Base-by-base conservation (phyloP, 78 protist genomes). In the Capsaspora owczarzaki region DNA sequence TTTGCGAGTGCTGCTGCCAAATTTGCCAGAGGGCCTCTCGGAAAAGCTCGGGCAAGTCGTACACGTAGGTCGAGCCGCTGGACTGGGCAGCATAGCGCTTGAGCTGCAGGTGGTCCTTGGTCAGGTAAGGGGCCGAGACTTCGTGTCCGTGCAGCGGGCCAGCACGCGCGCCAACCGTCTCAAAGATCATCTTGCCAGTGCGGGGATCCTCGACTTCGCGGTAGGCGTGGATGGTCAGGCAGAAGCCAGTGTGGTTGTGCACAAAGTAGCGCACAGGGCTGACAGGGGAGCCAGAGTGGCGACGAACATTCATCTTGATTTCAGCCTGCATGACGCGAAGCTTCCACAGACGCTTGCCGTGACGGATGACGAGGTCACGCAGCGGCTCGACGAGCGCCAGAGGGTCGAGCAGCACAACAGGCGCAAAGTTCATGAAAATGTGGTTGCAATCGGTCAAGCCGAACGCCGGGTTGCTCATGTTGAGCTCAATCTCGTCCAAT, bases 1-100 rank as follows among this genome's bases (percentile, higher is more conserved):
- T 29, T 10, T 14, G 4, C 33, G 20, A 31, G 49, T 40, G 12
- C 74, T 16, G 40, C 27, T 35, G 27, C 74, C 74, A 68, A 23
- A 43, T 43, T 33, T 33, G 74, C 27, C 35, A n/a, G 25, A 68
- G 74, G n/a, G 37, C 74, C 20, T 33, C 40, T 44, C 92, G 91
- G 66, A 96, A 74, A 56, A 96, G 87, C 37, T 78, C 91, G 44
- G 91, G 91, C 84, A 79, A 94, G 88, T 96, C 99, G 85, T 95
- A 92, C 47, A 85, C 89, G 74, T 96, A 96, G 42, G 91, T 80
- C 0, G 98, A 92, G 46, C 86, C 96, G 29, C 68, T 61, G 35
- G 78, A 79, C 43, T 89, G 89, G 29, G 97, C 96, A 38, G 71
- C 49, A 43, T 77, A 74, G 53, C 98, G 92, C 82, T 85, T 81